Percentiles rank a stretch among this genome's conserved stretches.
Conservation (phyloP, 306 rosid species). For the Lotus japonicus region DNA sequence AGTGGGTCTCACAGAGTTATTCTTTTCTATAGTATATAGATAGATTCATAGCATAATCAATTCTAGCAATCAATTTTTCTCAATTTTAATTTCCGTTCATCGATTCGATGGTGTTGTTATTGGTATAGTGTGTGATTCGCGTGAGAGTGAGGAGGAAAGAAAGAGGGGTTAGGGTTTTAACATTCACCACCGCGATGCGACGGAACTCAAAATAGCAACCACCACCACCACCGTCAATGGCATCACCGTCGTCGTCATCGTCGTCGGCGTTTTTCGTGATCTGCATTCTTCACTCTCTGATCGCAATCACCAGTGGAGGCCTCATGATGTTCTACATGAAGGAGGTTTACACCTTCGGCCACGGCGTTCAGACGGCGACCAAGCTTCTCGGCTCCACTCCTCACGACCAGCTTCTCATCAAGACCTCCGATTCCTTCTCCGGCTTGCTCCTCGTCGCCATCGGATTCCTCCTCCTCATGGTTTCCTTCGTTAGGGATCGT, state of each 20-base stretch:
- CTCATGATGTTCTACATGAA: slow-evolving; percentile 96
- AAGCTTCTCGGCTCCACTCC: slow-evolving; percentile 87
- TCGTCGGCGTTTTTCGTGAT: slow-evolving; percentile 67
- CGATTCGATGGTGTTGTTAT: neutral
- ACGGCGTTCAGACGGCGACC: slow-evolving; percentile 54
- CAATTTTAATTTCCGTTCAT: neutral
- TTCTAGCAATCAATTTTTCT: no score
- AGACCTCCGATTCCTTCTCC: slow-evolving; percentile 90
- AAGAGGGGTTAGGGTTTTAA: slow-evolving; percentile 26
- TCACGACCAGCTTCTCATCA: slow-evolving; percentile 87
- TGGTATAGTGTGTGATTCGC: no score
- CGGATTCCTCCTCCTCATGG: slow-evolving; percentile 85
- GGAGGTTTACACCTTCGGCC: slow-evolving; percentile 78
- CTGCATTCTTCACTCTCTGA: slow-evolving; percentile 67
- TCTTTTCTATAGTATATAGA: no score
- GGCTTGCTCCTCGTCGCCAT: slow-evolving; percentile 75
- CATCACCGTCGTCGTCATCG: slow-evolving; percentile 37
- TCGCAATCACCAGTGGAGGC: slow-evolving; percentile 59
- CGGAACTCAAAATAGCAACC: neutral
- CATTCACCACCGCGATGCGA: neutral
- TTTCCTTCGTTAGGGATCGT: slow-evolving; percentile 66
- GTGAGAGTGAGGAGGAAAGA: no score
- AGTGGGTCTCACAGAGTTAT: no score
- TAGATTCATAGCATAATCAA: no score
- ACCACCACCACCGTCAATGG: neutral